A percentile compares a stretch with the other conserved stretches of the same genome.
Evolutionary conservation across 2,329 filamentous ascomycete species (phyloP).

Genomic region (Penicillium corylophilum): DNA sequence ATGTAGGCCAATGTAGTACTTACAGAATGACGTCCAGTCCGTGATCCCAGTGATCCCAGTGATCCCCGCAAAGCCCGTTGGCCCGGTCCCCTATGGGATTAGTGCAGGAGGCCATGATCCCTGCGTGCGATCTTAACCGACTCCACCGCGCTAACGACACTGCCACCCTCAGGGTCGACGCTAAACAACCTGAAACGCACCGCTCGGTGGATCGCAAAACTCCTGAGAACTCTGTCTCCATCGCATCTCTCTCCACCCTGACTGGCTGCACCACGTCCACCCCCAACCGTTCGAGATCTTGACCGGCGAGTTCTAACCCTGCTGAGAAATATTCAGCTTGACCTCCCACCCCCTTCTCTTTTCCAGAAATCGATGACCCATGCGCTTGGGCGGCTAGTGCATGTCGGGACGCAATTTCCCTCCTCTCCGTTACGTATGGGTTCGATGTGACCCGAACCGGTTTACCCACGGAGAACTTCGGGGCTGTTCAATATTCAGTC

Average conservation of each 20-base stretch:
- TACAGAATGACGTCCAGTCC: not conserved
- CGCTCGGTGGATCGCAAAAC: conserved; percentile 10
- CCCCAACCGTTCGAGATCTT: conserved; percentile 17
- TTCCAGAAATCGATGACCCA: not conserved
- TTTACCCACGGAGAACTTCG: conserved; percentile 8
- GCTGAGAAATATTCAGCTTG: not conserved
- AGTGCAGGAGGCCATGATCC: conserved; percentile 19
- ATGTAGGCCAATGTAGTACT: too few relatives aligned
- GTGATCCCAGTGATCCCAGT: not conserved
- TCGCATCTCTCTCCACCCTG: not conserved
- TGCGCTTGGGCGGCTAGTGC: not conserved
- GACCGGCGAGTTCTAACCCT: conserved; percentile 2
- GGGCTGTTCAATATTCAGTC: not conserved
- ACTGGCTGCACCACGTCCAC: conserved; percentile 1
- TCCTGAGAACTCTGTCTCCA: not conserved
- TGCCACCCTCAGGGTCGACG: conserved; percentile 33
- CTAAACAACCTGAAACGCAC: conserved; percentile 34
- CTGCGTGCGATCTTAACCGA: conserved; percentile 33
- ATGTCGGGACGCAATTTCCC: not conserved
- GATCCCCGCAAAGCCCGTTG: conserved; percentile 31
- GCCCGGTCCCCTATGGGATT: conserved; percentile 5
- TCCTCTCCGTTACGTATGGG: not conserved
- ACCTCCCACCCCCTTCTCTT: not conserved
- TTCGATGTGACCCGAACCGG: not conserved
- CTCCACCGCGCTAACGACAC: conserved; percentile 27